Evolutionary conservation across 768 basidiomycete species (phyloP).

Genomic region (Boletus sp.): DNA sequence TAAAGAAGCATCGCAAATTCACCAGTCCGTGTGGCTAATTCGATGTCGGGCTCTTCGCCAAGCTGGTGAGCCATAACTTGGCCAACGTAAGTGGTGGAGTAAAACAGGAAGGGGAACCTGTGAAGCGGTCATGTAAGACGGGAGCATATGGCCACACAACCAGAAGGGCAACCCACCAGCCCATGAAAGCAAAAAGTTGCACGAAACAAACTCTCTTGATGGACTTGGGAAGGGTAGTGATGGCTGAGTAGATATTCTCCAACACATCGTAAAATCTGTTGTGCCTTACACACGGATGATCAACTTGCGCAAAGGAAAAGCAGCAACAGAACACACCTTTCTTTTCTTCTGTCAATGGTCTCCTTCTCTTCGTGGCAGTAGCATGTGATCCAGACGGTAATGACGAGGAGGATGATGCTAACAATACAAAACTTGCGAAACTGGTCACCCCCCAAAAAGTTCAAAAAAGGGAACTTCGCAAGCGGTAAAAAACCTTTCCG

Average conservation of each 20-base stretch:
- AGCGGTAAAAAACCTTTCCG: slow-evolving; percentile 83
- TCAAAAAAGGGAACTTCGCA: slow-evolving; percentile 69
- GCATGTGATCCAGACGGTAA: slow-evolving; percentile 88
- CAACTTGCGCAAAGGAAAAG: not conserved
- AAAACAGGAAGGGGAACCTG: slow-evolving; percentile 96
- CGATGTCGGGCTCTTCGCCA: slow-evolving; percentile 71
- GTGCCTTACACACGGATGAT: slow-evolving; percentile 12
- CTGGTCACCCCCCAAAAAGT: slow-evolving; percentile 84
- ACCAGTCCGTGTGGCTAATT: slow-evolving; percentile 81
- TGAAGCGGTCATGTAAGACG: slow-evolving; percentile 5
- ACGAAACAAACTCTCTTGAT: slow-evolving; percentile 90
- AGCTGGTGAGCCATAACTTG: slow-evolving; percentile 89
- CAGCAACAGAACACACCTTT: slow-evolving; percentile 35
- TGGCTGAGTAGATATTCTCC: slow-evolving; percentile 71
- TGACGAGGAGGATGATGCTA: slow-evolving; percentile 72
- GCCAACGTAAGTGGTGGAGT: slow-evolving; percentile 90
- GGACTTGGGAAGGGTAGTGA: slow-evolving; percentile 75
- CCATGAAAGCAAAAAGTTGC: slow-evolving; percentile 95
- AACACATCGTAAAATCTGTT: slow-evolving; percentile 73
- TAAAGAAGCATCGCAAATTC: slow-evolving; percentile 89
- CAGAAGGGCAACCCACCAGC: slow-evolving; percentile 57
- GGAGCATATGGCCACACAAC: slow-evolving; percentile 1
- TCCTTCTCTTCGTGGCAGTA: slow-evolving; percentile 80
- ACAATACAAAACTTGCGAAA: slow-evolving; percentile 96
- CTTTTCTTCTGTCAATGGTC: slow-evolving; percentile 45